Conservation (phyloP, 2,329 filamentous ascomycete genomes). For the Penicillium sp. region DNA sequence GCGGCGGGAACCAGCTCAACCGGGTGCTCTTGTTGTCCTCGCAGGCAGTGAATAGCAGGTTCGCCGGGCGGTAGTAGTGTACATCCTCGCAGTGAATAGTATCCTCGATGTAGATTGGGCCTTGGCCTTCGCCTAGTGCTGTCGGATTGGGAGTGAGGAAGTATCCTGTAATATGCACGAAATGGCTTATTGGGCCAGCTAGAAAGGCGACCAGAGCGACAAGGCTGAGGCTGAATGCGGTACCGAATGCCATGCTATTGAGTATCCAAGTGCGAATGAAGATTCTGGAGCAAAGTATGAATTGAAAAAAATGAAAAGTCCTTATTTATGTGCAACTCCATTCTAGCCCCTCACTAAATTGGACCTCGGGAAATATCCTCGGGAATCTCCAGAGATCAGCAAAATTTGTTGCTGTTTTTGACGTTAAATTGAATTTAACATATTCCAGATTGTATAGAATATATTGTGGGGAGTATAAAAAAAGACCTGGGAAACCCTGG, state of each 20-base stretch:
- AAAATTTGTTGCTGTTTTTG: not conserved
- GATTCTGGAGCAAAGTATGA: too few species aligned
- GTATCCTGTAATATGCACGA: constrained; percentile 26
- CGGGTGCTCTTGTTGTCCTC: constrained; percentile 47
- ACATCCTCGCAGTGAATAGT: constrained; percentile 62
- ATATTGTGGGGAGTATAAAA: not conserved
- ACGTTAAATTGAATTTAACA: not conserved
- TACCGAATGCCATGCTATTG: constrained; percentile 21
- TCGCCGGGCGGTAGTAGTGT: constrained; percentile 53
- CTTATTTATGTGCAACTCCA: not conserved
- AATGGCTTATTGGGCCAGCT: constrained; percentile 20
- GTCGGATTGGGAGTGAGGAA: constrained; percentile 24
- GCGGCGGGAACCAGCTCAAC: constrained; percentile 55
- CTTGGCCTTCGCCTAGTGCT: constrained; percentile 27
- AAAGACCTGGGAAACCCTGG: not conserved
- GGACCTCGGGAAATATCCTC: not conserved
- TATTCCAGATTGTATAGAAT: not conserved
- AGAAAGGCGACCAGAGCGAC: constrained; percentile 22
- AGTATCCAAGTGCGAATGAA: not conserved
- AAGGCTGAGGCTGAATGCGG: constrained; percentile 21
- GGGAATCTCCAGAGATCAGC: not conserved
- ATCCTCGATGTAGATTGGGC: constrained; percentile 49
- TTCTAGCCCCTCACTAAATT: not conserved
- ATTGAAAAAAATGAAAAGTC: not conserved
- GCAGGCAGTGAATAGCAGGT: constrained; percentile 58